phyloP scores from a whole-genome alignment of 768 basidiomycete genomes.

The Podaxis mareebaensis region DNA sequence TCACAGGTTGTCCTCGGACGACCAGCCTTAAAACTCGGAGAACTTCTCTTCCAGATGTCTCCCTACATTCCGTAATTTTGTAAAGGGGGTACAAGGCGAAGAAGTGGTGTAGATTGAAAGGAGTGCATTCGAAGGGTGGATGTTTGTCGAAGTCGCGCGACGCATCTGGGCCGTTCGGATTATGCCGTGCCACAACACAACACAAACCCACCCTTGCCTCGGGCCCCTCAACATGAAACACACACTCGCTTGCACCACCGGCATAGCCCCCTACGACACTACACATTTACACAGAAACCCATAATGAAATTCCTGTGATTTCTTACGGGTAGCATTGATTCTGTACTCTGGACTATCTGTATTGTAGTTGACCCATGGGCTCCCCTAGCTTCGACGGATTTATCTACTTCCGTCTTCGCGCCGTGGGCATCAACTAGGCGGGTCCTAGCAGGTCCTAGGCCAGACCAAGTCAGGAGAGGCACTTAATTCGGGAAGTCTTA shows the following conservation, averaged over 20 bases:
- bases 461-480: neutral
- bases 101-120: constrained; percentile 8
- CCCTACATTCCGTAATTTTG: neutral
- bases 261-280: neutral
- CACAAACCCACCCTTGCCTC: constrained; percentile 9
- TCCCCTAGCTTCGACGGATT: too few relatives aligned
- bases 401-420: too few relatives aligned
- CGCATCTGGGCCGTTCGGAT: constrained; percentile 20
- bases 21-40: neutral
- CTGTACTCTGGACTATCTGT: too few relatives aligned
- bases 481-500: neutral
- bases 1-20: constrained; percentile 18
- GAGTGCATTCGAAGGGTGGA: constrained; percentile 18
- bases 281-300: neutral
- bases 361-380: too few relatives aligned
- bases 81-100: neutral
- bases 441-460: too few relatives aligned
- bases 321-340: neutral
- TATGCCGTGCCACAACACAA: constrained; percentile 20
- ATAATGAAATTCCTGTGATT: neutral
- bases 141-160: constrained; percentile 18
- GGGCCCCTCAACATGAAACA: neutral
- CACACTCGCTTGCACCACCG: neutral
- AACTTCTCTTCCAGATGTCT: neutral
- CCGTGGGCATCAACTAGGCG: too few relatives aligned